A percentile compares a stretch with the other conserved stretches of the same genome.
Conservation (phyloP, 495 filamentous ascomycete genomes). For the Choiromyces venosus region DNA sequence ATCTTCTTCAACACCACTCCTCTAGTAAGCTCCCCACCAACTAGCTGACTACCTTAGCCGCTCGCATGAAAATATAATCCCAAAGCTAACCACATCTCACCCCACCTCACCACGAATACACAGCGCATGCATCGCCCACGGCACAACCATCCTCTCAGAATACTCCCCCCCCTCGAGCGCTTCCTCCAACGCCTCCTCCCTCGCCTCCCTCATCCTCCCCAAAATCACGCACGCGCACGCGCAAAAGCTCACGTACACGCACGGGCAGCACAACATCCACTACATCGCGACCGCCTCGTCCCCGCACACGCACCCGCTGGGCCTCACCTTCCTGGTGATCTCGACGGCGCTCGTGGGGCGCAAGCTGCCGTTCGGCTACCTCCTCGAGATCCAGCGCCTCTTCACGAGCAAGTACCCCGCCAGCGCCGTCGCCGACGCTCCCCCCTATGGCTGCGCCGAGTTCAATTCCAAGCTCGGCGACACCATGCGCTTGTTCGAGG, state of each 20-base stretch:
- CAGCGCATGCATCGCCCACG: constrained; percentile 85
- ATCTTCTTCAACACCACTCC: constrained; percentile 63
- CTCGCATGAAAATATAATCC: constrained; percentile 9
- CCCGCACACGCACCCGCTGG: constrained; percentile 56
- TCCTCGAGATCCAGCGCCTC: constrained; percentile 82
- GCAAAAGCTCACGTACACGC: constrained; percentile 89
- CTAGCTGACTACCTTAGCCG: constrained; percentile 3
- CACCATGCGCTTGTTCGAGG: constrained; percentile 68
- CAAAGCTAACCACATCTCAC: constrained; percentile 10
- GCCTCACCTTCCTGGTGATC: constrained; percentile 80
- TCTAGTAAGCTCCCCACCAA: constrained; percentile 59
- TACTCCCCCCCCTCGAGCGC: constrained; percentile 72
- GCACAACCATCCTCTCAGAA: constrained; percentile 85
- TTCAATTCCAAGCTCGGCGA: constrained; percentile 75
- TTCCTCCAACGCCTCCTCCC: constrained; percentile 66
- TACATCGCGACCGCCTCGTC: constrained; percentile 84
- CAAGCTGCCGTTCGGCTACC: constrained; percentile 85
- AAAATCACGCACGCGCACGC: constrained; percentile 78
- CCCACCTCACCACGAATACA: constrained; percentile 37
- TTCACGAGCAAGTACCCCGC: constrained; percentile 72
- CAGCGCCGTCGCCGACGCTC: constrained; percentile 69
- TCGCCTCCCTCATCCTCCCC: constrained; percentile 90
- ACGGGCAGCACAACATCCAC: constrained; percentile 86
- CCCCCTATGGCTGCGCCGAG: constrained; percentile 79
- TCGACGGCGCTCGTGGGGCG: constrained; percentile 70